phyloP scores from a whole-genome alignment of 1,284 basidiomycete genomes.

The Sanghuangporus weigelae region DNA sequence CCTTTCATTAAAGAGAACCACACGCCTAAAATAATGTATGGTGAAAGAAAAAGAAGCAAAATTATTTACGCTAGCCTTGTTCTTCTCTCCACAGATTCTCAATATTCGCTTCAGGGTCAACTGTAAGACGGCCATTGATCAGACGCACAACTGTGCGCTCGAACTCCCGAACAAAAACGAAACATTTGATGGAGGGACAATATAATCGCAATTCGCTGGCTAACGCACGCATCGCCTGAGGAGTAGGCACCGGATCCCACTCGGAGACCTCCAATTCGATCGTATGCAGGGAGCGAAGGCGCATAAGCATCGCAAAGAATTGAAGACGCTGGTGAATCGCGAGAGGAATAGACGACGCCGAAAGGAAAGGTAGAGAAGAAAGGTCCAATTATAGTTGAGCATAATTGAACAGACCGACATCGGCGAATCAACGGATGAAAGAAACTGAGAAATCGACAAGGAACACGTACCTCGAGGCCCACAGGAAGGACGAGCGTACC shows the following conservation, averaged over 20 bases:
- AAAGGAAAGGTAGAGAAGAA: neutral
- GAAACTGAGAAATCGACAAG: neutral
- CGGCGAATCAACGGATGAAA: slow-evolving; percentile 13
- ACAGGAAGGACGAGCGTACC: slow-evolving; percentile 57
- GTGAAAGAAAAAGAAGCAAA: neutral
- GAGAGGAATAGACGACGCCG: neutral
- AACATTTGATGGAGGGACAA: slow-evolving; percentile 40
- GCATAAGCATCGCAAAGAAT: slow-evolving; percentile 55
- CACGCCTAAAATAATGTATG: too few relatives aligned
- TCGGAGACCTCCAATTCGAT: slow-evolving; percentile 58
- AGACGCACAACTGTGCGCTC: slow-evolving; percentile 47
- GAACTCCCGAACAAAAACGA: slow-evolving; percentile 57
- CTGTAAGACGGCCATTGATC: slow-evolving; percentile 35
- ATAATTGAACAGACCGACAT: neutral
- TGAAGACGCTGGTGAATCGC: slow-evolving; percentile 41
- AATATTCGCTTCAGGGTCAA: slow-evolving; percentile 37
- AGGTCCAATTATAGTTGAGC: slow-evolving; percentile 2
- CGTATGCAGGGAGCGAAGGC: slow-evolving; percentile 42
- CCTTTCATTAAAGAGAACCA: too few relatives aligned
- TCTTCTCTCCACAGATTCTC: slow-evolving; percentile 51
- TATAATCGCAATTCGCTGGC: slow-evolving; percentile 55
- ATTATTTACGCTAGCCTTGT: neutral
- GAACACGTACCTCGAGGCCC: slow-evolving; percentile 36
- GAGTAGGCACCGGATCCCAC: slow-evolving; percentile 53
- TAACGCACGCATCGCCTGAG: slow-evolving; percentile 48